Conservation (phyloP, 2,329 filamentous ascomycete genomes). For the Colletotrichum sp. region DNA sequence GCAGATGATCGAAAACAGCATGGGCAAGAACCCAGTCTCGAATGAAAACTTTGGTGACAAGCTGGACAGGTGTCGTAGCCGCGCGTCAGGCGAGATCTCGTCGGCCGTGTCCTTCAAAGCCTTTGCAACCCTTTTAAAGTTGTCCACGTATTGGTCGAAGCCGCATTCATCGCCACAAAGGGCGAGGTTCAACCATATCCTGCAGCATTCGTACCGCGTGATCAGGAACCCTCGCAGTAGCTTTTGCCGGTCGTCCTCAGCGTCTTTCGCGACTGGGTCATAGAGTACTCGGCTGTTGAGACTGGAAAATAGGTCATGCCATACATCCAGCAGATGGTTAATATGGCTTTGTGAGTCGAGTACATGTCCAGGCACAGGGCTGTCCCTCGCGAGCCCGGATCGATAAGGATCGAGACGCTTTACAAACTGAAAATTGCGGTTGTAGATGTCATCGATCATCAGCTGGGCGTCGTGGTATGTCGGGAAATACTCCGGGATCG, state of each 20-base stretch:
- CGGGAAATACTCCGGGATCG: neutral
- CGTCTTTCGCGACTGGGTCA: conserved; percentile 33
- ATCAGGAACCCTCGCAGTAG: neutral
- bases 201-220: conserved; percentile 15
- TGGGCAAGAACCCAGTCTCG: conserved; percentile 11
- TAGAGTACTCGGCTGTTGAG: conserved; percentile 34
- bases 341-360: neutral
- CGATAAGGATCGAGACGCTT: conserved; percentile 32
- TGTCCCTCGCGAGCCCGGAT: conserved; percentile 4
- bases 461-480: conserved; percentile 33
- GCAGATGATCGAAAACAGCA: conserved; percentile 9
- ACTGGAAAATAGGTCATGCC: conserved; percentile 24
- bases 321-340: conserved; percentile 6
- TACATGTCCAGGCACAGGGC: neutral
- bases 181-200: conserved; percentile 28
- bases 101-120: neutral
- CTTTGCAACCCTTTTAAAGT: neutral
- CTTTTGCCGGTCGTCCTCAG: neutral
- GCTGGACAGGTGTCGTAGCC: neutral
- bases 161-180: conserved; percentile 33
- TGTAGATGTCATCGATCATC: conserved; percentile 33
- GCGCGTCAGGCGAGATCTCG: neutral
- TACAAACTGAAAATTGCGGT: conserved; percentile 34
- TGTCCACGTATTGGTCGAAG: neutral
- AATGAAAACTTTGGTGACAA: conserved; percentile 6